A percentile compares a stretch with the other conserved stretches of the same genome.
Evolutionary conservation across 768 basidiomycete species (phyloP).

Genomic region (Dacryopinax spathularia): DNA sequence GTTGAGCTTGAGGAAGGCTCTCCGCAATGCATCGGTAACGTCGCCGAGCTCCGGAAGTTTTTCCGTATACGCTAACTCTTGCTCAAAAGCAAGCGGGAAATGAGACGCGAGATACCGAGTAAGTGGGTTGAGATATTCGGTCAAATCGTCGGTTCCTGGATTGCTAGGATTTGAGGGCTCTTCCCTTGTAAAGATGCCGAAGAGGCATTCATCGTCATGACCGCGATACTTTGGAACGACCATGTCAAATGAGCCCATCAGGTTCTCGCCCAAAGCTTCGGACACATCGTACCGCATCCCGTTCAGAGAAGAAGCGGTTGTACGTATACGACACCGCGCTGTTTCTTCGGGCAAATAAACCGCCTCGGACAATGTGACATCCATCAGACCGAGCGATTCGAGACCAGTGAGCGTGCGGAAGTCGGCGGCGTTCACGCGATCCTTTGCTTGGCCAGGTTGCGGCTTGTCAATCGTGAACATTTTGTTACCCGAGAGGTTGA

Average conservation of each 20-base stretch:
- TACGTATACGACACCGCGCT: slow-evolving; percentile 82
- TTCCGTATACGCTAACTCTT: slow-evolving; percentile 40
- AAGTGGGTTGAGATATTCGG: too few species aligned
- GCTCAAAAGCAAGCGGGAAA: slow-evolving; percentile 49
- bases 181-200: slow-evolving; percentile 87
- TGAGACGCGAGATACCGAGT: slow-evolving; percentile 75
- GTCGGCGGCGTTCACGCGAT: slow-evolving; percentile 46
- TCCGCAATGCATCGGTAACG: slow-evolving; percentile 61
- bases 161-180: slow-evolving; percentile 34
- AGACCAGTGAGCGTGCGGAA: slow-evolving; percentile 78
- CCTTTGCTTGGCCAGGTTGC: slow-evolving; percentile 7
- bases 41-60: slow-evolving; percentile 33
- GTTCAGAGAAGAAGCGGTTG: slow-evolving; percentile 75
- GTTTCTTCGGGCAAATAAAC: slow-evolving; percentile 37
- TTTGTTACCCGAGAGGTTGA: slow-evolving; percentile 96
- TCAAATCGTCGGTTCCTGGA: slow-evolving; percentile 23
- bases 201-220: slow-evolving; percentile 65
- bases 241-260: slow-evolving; percentile 80
- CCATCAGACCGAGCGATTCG: slow-evolving; percentile 91
- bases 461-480: slow-evolving; percentile 60
- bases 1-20: slow-evolving; percentile 80
- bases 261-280: slow-evolving; percentile 70
- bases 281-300: slow-evolving; percentile 94
- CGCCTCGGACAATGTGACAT: slow-evolving; percentile 71
- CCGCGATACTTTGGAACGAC: slow-evolving; percentile 76